phyloP scores from a whole-genome alignment of 495 filamentous ascomycete genomes.

The Hypoxylon fragiforme region DNA sequence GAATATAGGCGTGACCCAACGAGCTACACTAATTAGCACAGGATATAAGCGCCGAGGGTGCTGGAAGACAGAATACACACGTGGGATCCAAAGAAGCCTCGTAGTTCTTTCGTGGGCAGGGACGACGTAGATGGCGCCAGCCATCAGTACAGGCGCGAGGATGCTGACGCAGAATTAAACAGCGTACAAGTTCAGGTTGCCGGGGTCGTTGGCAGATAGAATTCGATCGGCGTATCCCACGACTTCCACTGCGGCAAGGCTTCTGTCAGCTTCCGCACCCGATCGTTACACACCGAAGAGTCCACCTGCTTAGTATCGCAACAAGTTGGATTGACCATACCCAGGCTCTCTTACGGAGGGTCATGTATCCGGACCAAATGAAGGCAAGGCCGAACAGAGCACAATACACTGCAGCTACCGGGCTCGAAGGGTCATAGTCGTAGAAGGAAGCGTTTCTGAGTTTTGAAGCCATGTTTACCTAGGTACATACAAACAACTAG shows the following conservation, averaged over 20 bases:
- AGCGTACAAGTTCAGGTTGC: conserved; percentile 38
- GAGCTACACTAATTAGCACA: conserved; percentile 31
- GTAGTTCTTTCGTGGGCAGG: conserved; percentile 44
- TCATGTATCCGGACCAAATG: conserved; percentile 44
- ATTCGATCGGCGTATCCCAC: conserved; percentile 49
- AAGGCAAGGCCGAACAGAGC: conserved; percentile 40
- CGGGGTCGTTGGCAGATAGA: conserved; percentile 40
- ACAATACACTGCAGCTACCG: conserved; percentile 35
- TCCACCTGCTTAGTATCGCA: conserved; percentile 46
- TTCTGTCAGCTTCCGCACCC: not conserved
- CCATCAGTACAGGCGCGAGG: conserved; percentile 44
- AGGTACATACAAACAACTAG: not conserved
- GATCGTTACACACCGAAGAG: not conserved
- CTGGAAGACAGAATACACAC: conserved; percentile 14
- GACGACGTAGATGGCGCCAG: conserved; percentile 45
- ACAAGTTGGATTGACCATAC: conserved; percentile 53
- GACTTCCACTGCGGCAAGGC: conserved; percentile 45
- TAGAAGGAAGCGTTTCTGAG: conserved; percentile 28
- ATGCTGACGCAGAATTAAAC: conserved; percentile 42
- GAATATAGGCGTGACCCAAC: conserved; percentile 47
- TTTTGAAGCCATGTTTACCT: conserved; percentile 11
- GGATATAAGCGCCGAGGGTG: not conserved
- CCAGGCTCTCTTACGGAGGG: conserved; percentile 47
- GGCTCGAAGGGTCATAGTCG: conserved; percentile 35
- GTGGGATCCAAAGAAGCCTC: conserved; percentile 50